Evolutionary conservation across 176 grass and related monocot species (phyloP).

Genomic region (Oropetium thomaeum): DNA sequence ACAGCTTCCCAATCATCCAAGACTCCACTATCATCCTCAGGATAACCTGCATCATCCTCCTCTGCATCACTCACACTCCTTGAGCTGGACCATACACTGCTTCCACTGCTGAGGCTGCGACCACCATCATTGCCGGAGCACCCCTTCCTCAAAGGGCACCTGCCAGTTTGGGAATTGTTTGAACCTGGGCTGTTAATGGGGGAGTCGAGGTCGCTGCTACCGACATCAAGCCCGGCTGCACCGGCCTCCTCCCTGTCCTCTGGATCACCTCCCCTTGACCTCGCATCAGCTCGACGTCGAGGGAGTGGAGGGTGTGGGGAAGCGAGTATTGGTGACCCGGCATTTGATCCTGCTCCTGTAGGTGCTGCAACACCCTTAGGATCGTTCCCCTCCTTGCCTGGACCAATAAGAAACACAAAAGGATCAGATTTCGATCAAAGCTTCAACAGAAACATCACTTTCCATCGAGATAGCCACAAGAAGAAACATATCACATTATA

Average conservation of each 20-base stretch:
- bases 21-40: slow-evolving; percentile 68
- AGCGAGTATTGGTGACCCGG: slow-evolving; percentile 36
- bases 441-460: not conserved
- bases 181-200: slow-evolving; percentile 53
- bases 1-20: slow-evolving; percentile 96
- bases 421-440: slow-evolving; percentile 12
- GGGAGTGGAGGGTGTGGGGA: slow-evolving; percentile 53
- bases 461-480: not conserved
- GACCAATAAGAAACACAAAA: slow-evolving; percentile 35
- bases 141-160: slow-evolving; percentile 8
- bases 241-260: slow-evolving; percentile 33
- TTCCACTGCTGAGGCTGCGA: slow-evolving; percentile 60
- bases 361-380: slow-evolving; percentile 26
- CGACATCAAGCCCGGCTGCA: slow-evolving; percentile 16
- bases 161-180: slow-evolving; percentile 29
- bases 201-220: slow-evolving; percentile 53
- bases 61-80: slow-evolving; percentile 79
- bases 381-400: slow-evolving; percentile 57
- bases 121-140: slow-evolving; percentile 32
- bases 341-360: slow-evolving; percentile 43
- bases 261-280: slow-evolving; percentile 32
- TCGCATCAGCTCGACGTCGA: slow-evolving; percentile 13
- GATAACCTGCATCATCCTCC: slow-evolving; percentile 51
- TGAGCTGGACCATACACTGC: slow-evolving; percentile 73
- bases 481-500: not conserved